Conservation (phyloP, 2,329 filamentous ascomycete species). For the Calonectria fujianensis region DNA sequence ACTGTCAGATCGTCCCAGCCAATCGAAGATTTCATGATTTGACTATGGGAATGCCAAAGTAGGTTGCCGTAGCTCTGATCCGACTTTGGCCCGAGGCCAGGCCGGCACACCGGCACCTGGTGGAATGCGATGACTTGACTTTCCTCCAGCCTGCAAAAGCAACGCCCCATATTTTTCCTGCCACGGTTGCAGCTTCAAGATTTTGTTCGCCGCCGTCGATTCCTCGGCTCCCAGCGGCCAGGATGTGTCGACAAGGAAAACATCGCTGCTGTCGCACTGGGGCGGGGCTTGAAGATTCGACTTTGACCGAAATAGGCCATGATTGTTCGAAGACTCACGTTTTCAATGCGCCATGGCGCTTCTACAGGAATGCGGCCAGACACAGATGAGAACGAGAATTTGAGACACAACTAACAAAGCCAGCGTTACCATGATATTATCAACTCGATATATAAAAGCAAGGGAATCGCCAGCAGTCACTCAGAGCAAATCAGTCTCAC, state of each 20-base stretch:
- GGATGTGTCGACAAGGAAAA: background rate
- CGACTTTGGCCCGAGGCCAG: background rate
- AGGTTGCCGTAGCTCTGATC: too few species aligned
- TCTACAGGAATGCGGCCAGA: background rate
- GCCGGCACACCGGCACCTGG: background rate
- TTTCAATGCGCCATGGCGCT: background rate
- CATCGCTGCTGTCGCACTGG: background rate
- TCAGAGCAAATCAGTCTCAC: background rate
- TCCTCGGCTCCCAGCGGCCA: background rate
- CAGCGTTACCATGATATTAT: background rate
- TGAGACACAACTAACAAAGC: background rate
- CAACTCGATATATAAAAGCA: background rate
- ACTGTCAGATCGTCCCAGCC: background rate
- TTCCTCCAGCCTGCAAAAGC: background rate
- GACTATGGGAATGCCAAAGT: too few species aligned
- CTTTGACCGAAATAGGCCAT: background rate
- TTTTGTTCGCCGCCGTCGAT: background rate
- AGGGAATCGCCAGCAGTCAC: background rate
- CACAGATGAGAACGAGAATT: background rate
- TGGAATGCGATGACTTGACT: conserved; percentile 4
- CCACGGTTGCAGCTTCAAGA: background rate
- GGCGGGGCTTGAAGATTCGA: background rate
- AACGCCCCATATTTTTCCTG: background rate
- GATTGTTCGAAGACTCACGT: background rate
- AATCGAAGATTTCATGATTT: background rate